These are phyloP conservation scores for Blastobotrys petasosporus DNA, from an alignment of 1,139 yeast genomes.

Conservation along the genomic window DNA sequence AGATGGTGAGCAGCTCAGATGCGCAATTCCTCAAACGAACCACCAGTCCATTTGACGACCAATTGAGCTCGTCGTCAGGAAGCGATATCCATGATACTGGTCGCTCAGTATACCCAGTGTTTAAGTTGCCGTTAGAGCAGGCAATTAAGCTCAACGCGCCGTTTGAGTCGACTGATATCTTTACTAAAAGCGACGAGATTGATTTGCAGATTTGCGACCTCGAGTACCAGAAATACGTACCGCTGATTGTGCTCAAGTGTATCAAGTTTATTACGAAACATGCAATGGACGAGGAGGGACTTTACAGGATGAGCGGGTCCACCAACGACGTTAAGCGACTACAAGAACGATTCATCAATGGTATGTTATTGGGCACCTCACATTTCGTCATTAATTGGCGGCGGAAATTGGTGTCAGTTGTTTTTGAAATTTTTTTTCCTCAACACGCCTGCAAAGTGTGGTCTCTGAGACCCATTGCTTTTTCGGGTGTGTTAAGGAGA, in stretches of 20 bases:
- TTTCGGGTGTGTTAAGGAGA: not conserved
- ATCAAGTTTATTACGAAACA: conserved; percentile 19
- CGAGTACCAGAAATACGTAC: conserved; percentile 22
- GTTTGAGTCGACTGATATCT: conserved; percentile 13
- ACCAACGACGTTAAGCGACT: conserved; percentile 57
- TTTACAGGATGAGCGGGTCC: conserved; percentile 77
- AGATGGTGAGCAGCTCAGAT: conserved; percentile 1
- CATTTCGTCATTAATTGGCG: not conserved
- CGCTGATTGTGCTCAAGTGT: conserved; percentile 23
- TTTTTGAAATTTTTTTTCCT: not conserved
- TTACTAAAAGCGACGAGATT: conserved; percentile 13
- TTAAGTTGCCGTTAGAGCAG: conserved; percentile 25
- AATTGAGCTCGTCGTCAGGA: too few relatives aligned
- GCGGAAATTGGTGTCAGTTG: conserved; percentile 1
- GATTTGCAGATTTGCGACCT: conserved; percentile 18
- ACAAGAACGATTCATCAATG: conserved; percentile 54
- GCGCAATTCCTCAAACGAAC: not conserved
- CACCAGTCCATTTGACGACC: not conserved
- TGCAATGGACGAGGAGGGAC: conserved; percentile 74
- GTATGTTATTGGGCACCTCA: too few relatives aligned
- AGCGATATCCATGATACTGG: not conserved
- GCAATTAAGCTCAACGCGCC: conserved; percentile 22
- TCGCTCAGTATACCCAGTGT: conserved; percentile 20
- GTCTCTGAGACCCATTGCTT: not conserved
- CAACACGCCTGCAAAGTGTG: too few relatives aligned